Percentiles rank a stretch among this genome's conserved stretches.
phyloP scores from a whole-genome alignment of 495 filamentous ascomycete genomes.

The Pyronema omphalodes region DNA sequence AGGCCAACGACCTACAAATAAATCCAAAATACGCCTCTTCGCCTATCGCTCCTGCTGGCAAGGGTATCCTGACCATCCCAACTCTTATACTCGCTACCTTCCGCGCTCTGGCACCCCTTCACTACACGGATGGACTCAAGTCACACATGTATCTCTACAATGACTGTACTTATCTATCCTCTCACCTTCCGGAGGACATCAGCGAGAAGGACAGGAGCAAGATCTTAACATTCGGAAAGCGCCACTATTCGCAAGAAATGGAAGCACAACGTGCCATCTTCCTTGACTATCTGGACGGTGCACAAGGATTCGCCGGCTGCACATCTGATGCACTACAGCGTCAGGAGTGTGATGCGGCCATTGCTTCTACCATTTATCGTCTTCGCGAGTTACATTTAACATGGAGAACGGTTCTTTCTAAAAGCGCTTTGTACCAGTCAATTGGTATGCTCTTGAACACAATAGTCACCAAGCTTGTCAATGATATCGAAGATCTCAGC shows the following conservation, averaged over 20 bases:
- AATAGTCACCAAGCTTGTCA: slow-evolving; percentile 58
- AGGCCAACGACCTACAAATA: slow-evolving; percentile 13
- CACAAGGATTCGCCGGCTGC: slow-evolving; percentile 44
- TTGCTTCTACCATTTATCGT: slow-evolving; percentile 47
- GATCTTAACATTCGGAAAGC: slow-evolving; percentile 60
- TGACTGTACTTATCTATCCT: slow-evolving; percentile 61
- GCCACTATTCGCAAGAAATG: slow-evolving; percentile 77
- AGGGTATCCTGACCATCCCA: slow-evolving; percentile 61
- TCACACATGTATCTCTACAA: slow-evolving; percentile 63
- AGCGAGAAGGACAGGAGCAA: slow-evolving; percentile 46
- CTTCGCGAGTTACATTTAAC: slow-evolving; percentile 47
- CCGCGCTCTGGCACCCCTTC: slow-evolving; percentile 64
- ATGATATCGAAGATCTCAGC: slow-evolving; percentile 67
- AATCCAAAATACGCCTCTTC: slow-evolving; percentile 29
- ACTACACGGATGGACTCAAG: slow-evolving; percentile 40
- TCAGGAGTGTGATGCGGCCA: slow-evolving; percentile 48
- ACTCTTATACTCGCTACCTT: slow-evolving; percentile 78
- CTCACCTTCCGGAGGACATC: slow-evolving; percentile 38
- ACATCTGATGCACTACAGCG: slow-evolving; percentile 40
- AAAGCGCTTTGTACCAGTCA: slow-evolving; percentile 66
- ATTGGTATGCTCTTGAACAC: slow-evolving; percentile 69
- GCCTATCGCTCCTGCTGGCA: slow-evolving; percentile 49
- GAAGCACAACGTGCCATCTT: slow-evolving; percentile 65
- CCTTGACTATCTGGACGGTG: slow-evolving; percentile 64
- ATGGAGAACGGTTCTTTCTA: slow-evolving; percentile 67